These are phyloP conservation scores for Fusarium graminum DNA, from an alignment of 2,329 filamentous ascomycete species.

Conservation along the genomic window DNA sequence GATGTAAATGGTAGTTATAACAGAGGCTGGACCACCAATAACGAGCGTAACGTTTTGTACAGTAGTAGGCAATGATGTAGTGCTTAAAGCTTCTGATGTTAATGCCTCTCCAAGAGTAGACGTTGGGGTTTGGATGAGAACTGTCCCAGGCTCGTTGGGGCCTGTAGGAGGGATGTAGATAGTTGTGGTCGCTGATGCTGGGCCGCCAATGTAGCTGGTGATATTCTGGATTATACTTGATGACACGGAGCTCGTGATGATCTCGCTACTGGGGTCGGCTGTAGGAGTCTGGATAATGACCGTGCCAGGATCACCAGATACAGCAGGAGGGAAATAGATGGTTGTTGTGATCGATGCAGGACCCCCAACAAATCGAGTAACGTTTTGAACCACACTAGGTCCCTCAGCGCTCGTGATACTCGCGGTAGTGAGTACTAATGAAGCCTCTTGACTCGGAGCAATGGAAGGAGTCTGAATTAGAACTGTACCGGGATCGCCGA, in stretches of 20 bases:
- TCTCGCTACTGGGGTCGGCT: background rate
- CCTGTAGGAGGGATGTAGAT: constrained; percentile 2
- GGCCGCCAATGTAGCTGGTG: constrained; percentile 2
- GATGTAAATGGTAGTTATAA: constrained; percentile 1
- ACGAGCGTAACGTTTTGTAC: constrained; percentile 3
- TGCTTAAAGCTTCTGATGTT: background rate
- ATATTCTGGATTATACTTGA: constrained; percentile 11
- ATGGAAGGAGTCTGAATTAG: constrained; percentile 19
- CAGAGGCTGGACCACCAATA: constrained; percentile 6
- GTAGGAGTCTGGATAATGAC: constrained; percentile 20
- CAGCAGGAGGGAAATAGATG: constrained; percentile 11
- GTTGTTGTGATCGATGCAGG: constrained; percentile 14
- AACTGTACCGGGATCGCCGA: constrained; percentile 5
- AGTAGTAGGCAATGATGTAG: background rate
- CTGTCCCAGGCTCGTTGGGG: background rate
- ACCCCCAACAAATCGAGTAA: constrained; percentile 6
- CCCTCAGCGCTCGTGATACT: too few relatives aligned
- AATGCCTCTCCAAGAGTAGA: background rate
- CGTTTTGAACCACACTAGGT: background rate
- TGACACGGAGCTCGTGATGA: background rate
- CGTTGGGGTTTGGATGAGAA: constrained; percentile 23
- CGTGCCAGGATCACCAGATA: constrained; percentile 12
- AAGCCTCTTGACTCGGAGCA: too few relatives aligned
- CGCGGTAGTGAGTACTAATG: too few relatives aligned
- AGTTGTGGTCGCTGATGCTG: background rate